Percentiles rank a stretch among this genome's conserved stretches.
phyloP scores from a whole-genome alignment of 345 rosid genomes.

The Brassica cretica region DNA sequence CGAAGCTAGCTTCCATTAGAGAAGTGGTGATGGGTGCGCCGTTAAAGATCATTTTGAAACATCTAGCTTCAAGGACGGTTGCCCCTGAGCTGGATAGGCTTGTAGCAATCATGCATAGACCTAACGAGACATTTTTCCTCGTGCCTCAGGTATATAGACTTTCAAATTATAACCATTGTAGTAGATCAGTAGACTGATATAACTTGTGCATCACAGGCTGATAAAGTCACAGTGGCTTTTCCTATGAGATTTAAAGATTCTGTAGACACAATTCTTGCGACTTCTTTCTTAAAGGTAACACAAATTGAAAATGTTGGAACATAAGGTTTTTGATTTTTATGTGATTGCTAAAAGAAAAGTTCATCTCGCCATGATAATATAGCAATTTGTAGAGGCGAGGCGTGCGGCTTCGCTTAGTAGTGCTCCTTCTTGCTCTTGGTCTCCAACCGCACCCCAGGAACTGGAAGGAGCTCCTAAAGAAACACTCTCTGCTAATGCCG shows the following conservation, averaged over 20 bases:
- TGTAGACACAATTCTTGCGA: slow-evolving; percentile 73
- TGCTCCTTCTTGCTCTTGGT: slow-evolving; percentile 91
- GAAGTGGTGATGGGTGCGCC: slow-evolving; percentile 95
- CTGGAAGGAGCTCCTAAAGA: slow-evolving; percentile 71
- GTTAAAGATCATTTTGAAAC: slow-evolving; percentile 63
- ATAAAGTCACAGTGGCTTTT: slow-evolving; percentile 79
- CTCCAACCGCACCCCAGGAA: slow-evolving; percentile 70
- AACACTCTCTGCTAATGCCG: slow-evolving; percentile 82
- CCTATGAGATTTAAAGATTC: slow-evolving; percentile 96
- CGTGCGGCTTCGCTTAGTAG: slow-evolving; percentile 72
- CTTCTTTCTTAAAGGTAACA: slow-evolving; percentile 90
- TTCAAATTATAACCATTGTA: neutral
- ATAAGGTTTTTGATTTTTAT: neutral
- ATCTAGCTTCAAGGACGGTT: slow-evolving; percentile 72
- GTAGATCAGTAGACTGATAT: slow-evolving; percentile 10
- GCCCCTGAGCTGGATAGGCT: slow-evolving; percentile 56
- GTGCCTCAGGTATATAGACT: slow-evolving; percentile 62
- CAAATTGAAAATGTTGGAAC: neutral
- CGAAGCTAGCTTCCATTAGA: slow-evolving; percentile 85
- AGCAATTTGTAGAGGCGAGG: slow-evolving; percentile 97
- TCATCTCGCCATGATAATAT: slow-evolving; percentile 17
- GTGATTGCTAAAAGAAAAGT: neutral
- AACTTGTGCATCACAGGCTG: slow-evolving; percentile 55
- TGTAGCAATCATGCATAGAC: slow-evolving; percentile 89
- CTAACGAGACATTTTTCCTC: slow-evolving; percentile 88